Evolutionary conservation across 2,329 filamentous ascomycete species (phyloP), one percentile per base, ranked within the genome.

Genomic region (Arthrobotrys sphaeroides): DNA sequence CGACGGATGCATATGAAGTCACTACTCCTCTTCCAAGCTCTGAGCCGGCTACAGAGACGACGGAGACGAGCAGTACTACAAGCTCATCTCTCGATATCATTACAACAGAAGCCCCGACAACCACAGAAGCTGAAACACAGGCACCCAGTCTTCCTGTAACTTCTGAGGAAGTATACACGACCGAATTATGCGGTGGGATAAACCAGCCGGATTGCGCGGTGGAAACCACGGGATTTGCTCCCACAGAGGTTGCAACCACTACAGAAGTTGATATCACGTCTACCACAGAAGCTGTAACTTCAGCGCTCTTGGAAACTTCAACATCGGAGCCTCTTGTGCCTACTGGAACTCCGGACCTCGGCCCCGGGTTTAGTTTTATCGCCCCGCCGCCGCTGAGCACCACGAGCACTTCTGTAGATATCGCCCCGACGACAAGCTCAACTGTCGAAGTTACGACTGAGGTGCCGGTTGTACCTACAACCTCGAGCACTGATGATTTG

Each of bases 341-440:
- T 28, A 61, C 62, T 24, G 69, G 43, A 20, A 53, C 61, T 33
- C 45, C 70, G 22, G 47, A 3, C 4, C 22, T 75, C 10, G 70
- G 62, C 3, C 53, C 55, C 0, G 70, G 62, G 3, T 75, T 75
- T 16, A 75, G 45, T 43, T 68, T 68, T 26, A 75, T 75, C 20
- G 20, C 49, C 2, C 36, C 36, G 13, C 64, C 64, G 20, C 20
- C 18, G 26, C 28, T n/a, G n/a, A 43, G 22, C 42, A 33, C 42
- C 7, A 47, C 28, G 13, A 59, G 26, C 20, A 57, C 53, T 16
- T 49, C 45, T 28, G n/a, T 43, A 31, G 18, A 45, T 20, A 5
- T 60, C 55, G 3, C 12, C 4, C 12, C 16, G 5, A 40, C 55
- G 33, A 12, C 26, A 2, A 33, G 26, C 13, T 16, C 40, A 20